phyloP scores from a whole-genome alignment of 164 flowering plant genomes.

The Umbilicus rupestris region DNA sequence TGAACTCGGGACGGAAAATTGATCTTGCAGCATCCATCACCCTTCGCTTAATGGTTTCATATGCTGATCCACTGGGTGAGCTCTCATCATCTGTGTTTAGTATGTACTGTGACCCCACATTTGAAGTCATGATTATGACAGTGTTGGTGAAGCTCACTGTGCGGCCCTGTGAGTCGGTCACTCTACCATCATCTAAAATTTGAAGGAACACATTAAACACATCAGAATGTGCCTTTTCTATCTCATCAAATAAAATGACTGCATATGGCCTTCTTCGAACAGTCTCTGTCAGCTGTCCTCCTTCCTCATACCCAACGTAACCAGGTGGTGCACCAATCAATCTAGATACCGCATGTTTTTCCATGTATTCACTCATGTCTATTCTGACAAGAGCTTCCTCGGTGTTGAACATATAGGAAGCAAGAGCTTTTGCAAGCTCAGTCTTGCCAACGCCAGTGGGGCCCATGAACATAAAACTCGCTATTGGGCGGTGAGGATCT shows the following conservation, averaged over 20 bases:
- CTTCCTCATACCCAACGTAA: slow-evolving; percentile 97
- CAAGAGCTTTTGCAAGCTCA: slow-evolving; percentile 91
- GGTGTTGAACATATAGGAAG: slow-evolving; percentile 84
- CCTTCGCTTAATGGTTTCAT: slow-evolving; percentile 71
- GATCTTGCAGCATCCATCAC: slow-evolving; percentile 96
- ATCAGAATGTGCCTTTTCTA: slow-evolving; percentile 92
- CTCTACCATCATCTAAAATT: slow-evolving; percentile 93
- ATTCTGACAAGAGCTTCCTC: slow-evolving; percentile 93
- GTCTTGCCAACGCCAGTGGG: slow-evolving; percentile 99
- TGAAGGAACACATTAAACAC: slow-evolving; percentile 96
- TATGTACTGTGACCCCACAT: slow-evolving; percentile 94
- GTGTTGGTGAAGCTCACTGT: slow-evolving; percentile 88
- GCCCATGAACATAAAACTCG: slow-evolving; percentile 99
- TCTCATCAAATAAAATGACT: slow-evolving; percentile 90
- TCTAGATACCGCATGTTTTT: slow-evolving; percentile 89
- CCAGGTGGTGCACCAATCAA: slow-evolving; percentile 98
- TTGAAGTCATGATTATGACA: slow-evolving; percentile 95
- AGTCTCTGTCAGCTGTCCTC: slow-evolving; percentile 89
- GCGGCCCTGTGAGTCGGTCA: slow-evolving; percentile 97
- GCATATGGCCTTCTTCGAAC: slow-evolving; percentile 92
- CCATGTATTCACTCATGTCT: slow-evolving; percentile 99
- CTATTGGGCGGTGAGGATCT: slow-evolving; percentile 94
- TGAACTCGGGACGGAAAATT: slow-evolving; percentile 93
- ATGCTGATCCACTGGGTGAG: slow-evolving; percentile 35
- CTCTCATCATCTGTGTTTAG: slow-evolving; percentile 62